These are phyloP conservation scores for Diaporthe sp. DNA, from an alignment of 2,329 filamentous ascomycete genomes.

Conservation along the genomic window DNA sequence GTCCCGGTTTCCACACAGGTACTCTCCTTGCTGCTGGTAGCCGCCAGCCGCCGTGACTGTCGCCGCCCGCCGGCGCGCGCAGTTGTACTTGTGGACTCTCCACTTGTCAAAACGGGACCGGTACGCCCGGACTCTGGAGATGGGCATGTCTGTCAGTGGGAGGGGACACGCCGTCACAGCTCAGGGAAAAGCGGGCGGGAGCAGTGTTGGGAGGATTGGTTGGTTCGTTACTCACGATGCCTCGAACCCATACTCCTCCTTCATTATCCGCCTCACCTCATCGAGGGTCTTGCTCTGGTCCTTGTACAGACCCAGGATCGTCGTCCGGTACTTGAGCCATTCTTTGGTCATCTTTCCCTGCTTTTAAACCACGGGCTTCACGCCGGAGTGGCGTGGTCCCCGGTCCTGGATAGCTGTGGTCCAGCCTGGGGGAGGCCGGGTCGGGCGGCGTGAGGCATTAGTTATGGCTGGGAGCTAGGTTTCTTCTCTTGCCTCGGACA, in stretches of 20 bases:
- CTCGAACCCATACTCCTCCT: constrained; percentile 54
- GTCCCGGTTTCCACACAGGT: neutral
- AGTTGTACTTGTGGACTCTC: constrained; percentile 62
- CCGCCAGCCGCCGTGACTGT: constrained; percentile 7
- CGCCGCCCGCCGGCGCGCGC: constrained; percentile 15
- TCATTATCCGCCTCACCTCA: constrained; percentile 58
- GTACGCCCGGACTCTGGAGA: constrained; percentile 59
- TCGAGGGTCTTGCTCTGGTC: constrained; percentile 55
- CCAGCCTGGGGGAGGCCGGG: constrained; percentile 33
- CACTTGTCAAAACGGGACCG: constrained; percentile 62
- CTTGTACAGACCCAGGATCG: constrained; percentile 58
- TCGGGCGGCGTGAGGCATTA: constrained; percentile 32
- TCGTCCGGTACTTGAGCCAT: constrained; percentile 54
- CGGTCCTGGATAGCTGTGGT: constrained; percentile 21
- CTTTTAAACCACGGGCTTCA: neutral
- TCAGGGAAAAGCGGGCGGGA: neutral
- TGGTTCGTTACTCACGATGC: constrained; percentile 54
- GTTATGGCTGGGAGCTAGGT: constrained; percentile 7
- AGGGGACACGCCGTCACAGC: neutral
- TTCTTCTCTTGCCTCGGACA: constrained; percentile 3
- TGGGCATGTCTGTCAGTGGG: constrained; percentile 37
- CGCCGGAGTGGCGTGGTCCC: constrained; percentile 26
- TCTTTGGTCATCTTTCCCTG: constrained; percentile 57
- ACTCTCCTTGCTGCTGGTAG: neutral
- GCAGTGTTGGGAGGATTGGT: neutral